A percentile compares a stretch with the other conserved stretches of the same genome.
phyloP scores from a whole-genome alignment of 495 filamentous ascomycete species.

The Penicillium tannophilum region DNA sequence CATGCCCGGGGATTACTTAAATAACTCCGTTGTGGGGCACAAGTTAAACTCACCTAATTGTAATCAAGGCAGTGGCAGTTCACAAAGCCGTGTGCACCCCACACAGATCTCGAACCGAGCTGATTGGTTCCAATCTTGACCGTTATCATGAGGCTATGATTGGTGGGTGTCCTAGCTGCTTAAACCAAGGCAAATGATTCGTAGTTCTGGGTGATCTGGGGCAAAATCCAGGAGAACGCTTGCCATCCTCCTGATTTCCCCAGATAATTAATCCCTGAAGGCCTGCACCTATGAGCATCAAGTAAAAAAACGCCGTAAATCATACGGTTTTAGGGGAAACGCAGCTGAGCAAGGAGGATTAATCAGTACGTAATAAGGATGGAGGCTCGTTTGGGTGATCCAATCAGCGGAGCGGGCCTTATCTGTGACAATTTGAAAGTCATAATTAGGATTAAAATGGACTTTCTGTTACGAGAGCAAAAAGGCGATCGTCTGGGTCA shows the following conservation, averaged over 20 bases:
- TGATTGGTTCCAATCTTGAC: slow-evolving; percentile 17
- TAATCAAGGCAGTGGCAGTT: not conserved
- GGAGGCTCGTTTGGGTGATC: slow-evolving; percentile 12
- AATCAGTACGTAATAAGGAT: slow-evolving; percentile 31
- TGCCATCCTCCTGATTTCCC: not conserved
- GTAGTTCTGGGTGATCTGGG: not conserved
- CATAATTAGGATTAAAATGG: slow-evolving; percentile 17
- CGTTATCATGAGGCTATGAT: slow-evolving; percentile 25
- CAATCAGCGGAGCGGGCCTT: slow-evolving; percentile 25
- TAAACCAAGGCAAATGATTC: not conserved
- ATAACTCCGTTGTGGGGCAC: slow-evolving; percentile 12
- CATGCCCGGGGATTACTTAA: slow-evolving; percentile 7
- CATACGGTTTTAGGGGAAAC: not conserved
- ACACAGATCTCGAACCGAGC: not conserved
- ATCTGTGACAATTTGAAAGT: slow-evolving; percentile 33
- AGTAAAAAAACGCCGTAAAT: not conserved
- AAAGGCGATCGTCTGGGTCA: slow-evolving; percentile 29
- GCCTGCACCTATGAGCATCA: not conserved
- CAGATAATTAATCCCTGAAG: not conserved
- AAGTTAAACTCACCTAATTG: slow-evolving; percentile 10
- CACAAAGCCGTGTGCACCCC: not conserved
- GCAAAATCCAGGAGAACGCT: not conserved
- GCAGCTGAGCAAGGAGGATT: slow-evolving; percentile 6
- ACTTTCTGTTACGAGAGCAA: slow-evolving; percentile 32
- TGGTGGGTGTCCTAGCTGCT: slow-evolving; percentile 9